phyloP scores from a whole-genome alignment of 1,284 basidiomycete genomes.

The Chiua sp. region DNA sequence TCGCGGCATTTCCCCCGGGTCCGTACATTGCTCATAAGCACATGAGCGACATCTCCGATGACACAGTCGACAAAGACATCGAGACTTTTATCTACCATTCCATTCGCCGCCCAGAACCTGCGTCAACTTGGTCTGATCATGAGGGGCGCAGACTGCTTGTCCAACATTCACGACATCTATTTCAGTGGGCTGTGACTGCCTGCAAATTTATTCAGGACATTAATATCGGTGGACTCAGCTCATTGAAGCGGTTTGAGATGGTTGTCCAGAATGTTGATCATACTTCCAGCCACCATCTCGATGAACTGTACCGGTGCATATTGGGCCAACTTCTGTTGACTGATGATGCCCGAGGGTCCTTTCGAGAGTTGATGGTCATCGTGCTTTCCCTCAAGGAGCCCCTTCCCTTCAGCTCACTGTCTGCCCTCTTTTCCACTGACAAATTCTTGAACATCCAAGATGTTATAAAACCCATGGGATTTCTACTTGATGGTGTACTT shows the following conservation, averaged over 20 bases:
- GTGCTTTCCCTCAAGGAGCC: constrained; percentile 1
- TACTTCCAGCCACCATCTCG: not conserved
- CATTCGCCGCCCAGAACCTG: not conserved
- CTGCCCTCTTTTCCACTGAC: not conserved
- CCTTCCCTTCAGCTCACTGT: not conserved
- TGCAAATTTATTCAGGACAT: not conserved
- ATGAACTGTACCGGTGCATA: not conserved
- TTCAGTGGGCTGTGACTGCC: not conserved
- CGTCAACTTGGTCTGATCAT: not conserved
- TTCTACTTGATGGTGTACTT: not conserved
- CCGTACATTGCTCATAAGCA: not conserved
- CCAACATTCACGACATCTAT: not conserved
- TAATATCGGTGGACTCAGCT: not conserved
- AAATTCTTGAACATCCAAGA: not conserved
- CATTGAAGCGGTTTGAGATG: not conserved
- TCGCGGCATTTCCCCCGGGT: not conserved
- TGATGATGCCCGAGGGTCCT: not conserved
- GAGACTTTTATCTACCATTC: not conserved
- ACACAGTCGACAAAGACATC: not conserved
- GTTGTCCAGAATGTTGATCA: not conserved
- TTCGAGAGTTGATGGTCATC: not conserved
- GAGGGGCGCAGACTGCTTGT: not conserved
- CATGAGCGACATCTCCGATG: not conserved
- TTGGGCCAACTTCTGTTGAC: not conserved
- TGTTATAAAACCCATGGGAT: not conserved